A percentile compares a stretch with the other conserved stretches of the same genome.
These are phyloP conservation scores for Paraconiothyrium brasiliense DNA, from an alignment of 2,329 filamentous ascomycete genomes.

Conservation along the genomic window DNA sequence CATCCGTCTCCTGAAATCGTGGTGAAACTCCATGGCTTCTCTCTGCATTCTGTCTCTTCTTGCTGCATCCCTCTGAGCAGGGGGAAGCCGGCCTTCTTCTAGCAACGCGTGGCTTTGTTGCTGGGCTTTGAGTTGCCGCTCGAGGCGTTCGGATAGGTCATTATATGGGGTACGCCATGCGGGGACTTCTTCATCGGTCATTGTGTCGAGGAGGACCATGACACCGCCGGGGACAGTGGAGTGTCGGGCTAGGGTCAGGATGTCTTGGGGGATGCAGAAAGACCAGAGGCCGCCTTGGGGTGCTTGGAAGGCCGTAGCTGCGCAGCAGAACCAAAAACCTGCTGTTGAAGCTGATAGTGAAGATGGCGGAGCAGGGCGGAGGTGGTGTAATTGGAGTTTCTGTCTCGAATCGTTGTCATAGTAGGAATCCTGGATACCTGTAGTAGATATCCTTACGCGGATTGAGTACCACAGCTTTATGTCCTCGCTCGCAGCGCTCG, in stretches of 20 bases:
- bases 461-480: slow-evolving; percentile 16
- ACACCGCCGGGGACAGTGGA: slow-evolving; percentile 68
- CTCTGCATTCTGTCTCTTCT: slow-evolving; percentile 23
- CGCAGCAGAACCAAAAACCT: slow-evolving; percentile 67
- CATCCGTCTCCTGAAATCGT: slow-evolving; percentile 22
- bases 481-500: slow-evolving; percentile 26
- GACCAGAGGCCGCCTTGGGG: slow-evolving; percentile 68
- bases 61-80: slow-evolving; percentile 28
- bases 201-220: slow-evolving; percentile 63
- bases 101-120: slow-evolving; percentile 26
- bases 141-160: slow-evolving; percentile 29
- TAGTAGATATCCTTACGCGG: slow-evolving; percentile 29
- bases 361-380: slow-evolving; percentile 20
- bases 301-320: slow-evolving; percentile 62
- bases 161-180: slow-evolving; percentile 58
- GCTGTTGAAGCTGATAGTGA: slow-evolving; percentile 27
- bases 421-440: slow-evolving; percentile 37
- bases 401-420: slow-evolving; percentile 23
- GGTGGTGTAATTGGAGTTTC: slow-evolving; percentile 27
- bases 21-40: slow-evolving; percentile 31
- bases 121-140: slow-evolving; percentile 30
- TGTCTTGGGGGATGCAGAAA: slow-evolving; percentile 65
- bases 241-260: slow-evolving; percentile 61
- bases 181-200: slow-evolving; percentile 63
- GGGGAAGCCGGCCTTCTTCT: slow-evolving; percentile 31